Evolutionary conservation across 495 filamentous ascomycete species (phyloP), one percentile per base, ranked within the genome.

Genomic region (Cryomyces antarcticus): DNA sequence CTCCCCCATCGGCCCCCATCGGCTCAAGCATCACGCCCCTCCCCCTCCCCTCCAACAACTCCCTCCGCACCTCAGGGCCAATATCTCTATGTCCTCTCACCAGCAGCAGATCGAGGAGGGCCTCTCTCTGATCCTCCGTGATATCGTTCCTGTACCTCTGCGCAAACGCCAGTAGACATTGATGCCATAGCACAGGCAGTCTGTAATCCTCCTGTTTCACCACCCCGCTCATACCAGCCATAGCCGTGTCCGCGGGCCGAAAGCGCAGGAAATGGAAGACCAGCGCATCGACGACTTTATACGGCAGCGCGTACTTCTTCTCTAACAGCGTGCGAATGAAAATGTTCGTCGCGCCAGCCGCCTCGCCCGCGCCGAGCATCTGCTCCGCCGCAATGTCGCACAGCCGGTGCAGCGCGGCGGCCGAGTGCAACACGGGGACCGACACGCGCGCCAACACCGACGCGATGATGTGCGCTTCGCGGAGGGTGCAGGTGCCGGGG

Each of bases 251-350:
- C 39, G 66, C 64, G 30, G 66, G 73, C 31, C 80, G 73, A 63
- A 95, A 95, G 12, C 89, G 77, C 49, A 94, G 59, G 58, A 95
- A 97, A 61, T 96, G 87, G 62, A 95, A 96, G 11, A 96, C 92
- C 5, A 96, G 66, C 24, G 85, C 78, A 51, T 97, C 89, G 13
- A 97, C 75, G 27, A 92, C 88, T 59, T 93, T 86, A 64, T 80
- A 93, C 30, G 89, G 89, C 17, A 97, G 68, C 1, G 89, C 89
- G 50, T 99, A 96, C 52, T 85, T 84, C 70, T 99, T 99, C 62
- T 96, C 87, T 7, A 99, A 64, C 41, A 99, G 73, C 12, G 79
- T 73, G 46, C 80, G 78, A 57, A 99, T 92, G 63, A 96, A 87
- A 37, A 87, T 77, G 58, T 93, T 93, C 24, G 86, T 86, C 7